Conservation (phyloP, 495 filamentous ascomycete species). For the Aspergillus hancockii region DNA sequence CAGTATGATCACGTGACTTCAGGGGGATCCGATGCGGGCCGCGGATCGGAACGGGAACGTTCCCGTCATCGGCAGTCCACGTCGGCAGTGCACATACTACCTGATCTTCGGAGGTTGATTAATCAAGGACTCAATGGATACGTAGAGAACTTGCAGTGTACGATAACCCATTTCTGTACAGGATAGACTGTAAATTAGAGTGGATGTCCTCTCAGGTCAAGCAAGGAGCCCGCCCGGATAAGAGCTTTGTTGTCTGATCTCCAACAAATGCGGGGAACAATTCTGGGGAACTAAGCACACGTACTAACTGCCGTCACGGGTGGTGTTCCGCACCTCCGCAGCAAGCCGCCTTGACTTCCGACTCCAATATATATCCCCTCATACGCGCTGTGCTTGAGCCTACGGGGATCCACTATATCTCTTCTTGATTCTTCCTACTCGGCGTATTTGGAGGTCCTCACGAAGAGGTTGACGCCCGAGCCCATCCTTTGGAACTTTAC, state of each 20-base stretch:
- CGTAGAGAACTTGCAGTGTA: no score
- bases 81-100: constrained; percentile 15
- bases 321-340: constrained; percentile 18
- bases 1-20: not conserved
- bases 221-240: not conserved
- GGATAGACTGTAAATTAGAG: not conserved
- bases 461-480: not conserved
- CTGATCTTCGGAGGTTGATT: not conserved
- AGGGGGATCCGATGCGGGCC: constrained; percentile 17
- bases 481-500: not conserved
- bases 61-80: constrained; percentile 3
- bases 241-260: not conserved
- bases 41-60: constrained; percentile 29
- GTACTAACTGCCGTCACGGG: not conserved
- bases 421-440: not conserved
- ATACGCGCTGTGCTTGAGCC: not conserved
- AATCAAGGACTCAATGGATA: not conserved
- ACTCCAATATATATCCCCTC: constrained; percentile 5
- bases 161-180: not conserved
- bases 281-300: constrained; percentile 12
- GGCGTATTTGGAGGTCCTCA: not conserved
- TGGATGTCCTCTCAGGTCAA: not conserved
- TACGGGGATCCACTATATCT: not conserved
- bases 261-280: constrained; percentile 14
- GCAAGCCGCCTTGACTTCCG: constrained; percentile 6